Evolutionary conservation across 1,284 basidiomycete species (phyloP), one percentile per base, ranked within the genome.

Genomic region (Tilletia caries): DNA sequence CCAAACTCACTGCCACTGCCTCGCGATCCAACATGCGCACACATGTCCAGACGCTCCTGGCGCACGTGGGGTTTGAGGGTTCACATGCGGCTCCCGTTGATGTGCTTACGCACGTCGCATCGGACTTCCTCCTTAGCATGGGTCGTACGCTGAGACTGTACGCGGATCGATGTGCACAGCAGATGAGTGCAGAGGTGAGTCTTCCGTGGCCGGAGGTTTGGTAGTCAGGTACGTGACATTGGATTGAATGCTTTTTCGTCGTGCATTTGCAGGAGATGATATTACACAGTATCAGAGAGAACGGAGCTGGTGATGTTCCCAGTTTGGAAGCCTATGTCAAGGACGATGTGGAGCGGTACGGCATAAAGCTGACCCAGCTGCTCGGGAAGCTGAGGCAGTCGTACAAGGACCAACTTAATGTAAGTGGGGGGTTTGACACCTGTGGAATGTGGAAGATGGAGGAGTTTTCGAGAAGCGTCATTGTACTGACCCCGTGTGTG

Each of bases 261-360:
- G 1, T 43, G 70, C 13, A 20, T 2, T 37, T 68, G 3, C 71
- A 95, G 91, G 93, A 96, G 88, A 93, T 97, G 65, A 89, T 96
- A 41, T 86, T 94, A 2, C 93, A 95, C 82, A 91, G 91, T 0
- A 85, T 98, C 15, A 91, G 93, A 73, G 92, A 95, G 84, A 92
- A 91, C 71, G 93, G 92, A 1, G 89, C 89, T 12, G 88, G 91
- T 0, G 87, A 89, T 68, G 86, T 93, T 15, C 86, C 88, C 68
- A 89, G 91, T 72, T 87, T 98, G 0, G 92, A 95, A 78, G 86
- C 89, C 25, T 95, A 97, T 83, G 89, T 98, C 80, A 88, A 88
- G 66, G 93, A 97, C 78, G 95, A 97, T 75, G 88, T 98, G 58
- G 86, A 93, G 76, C 87, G 92, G 64, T 91, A 95, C 79, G 91